A percentile compares a stretch with the other conserved stretches of the same genome.
Evolutionary conservation across 805 yeast genomes (phyloP).

Genomic region (Lipomyces mesembrius): DNA sequence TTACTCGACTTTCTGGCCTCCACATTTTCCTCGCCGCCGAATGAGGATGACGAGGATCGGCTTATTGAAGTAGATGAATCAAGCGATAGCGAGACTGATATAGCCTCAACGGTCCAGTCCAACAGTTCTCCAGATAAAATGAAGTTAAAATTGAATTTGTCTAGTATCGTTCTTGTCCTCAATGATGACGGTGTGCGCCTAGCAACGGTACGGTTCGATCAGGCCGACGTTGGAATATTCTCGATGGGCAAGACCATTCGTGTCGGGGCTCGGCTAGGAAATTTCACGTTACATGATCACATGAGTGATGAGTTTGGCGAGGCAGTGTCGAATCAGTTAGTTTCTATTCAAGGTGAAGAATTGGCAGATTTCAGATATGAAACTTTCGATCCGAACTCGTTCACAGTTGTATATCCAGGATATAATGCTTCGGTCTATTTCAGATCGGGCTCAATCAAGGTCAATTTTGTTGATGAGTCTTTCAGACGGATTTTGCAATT

Average conservation of each 20-base stretch:
- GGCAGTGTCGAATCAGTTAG: conserved; percentile 62
- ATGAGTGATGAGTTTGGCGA: conserved; percentile 56
- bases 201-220: conserved; percentile 75
- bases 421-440: conserved; percentile 64
- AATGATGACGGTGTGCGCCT: conserved; percentile 83
- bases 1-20: conserved; percentile 78
- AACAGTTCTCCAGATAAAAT: conserved; percentile 47
- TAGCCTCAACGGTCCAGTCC: conserved; percentile 20
- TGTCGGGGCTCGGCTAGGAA: conserved; percentile 74
- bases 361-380: conserved; percentile 84
- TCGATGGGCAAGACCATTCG: conserved; percentile 79
- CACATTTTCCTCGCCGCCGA: conserved; percentile 65
- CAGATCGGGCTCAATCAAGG: conserved; percentile 72
- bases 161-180: conserved; percentile 71
- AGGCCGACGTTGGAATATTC: conserved; percentile 69
- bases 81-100: conserved; percentile 27
- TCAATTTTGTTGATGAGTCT: conserved; percentile 83
- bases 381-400: conserved; percentile 66
- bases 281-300: conserved; percentile 76
- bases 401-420: conserved; percentile 41
- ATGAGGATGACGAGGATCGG: conserved; percentile 11
- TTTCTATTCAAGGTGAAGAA: conserved; percentile 79
- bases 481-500: conserved; percentile 68
- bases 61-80: conserved; percentile 18
- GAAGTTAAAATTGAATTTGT: conserved; percentile 67